Evolutionary conservation across 768 basidiomycete species (phyloP).

Genomic region (Leccinum truebloodii): DNA sequence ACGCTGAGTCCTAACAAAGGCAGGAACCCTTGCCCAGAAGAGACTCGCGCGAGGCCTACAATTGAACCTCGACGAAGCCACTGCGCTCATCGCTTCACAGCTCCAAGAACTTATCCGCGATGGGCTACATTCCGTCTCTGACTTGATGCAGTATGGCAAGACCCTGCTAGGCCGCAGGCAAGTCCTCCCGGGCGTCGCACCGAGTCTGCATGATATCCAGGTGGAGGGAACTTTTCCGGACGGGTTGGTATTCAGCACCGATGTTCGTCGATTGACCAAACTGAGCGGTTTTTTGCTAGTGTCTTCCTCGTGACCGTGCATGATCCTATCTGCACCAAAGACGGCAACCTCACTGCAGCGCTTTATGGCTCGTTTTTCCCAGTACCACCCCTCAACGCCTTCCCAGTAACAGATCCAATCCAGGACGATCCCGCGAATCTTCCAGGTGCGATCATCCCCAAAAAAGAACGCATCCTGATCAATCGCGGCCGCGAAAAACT

Average conservation of each 20-base stretch:
- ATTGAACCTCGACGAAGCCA: constrained; percentile 86
- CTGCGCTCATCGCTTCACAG: constrained; percentile 87
- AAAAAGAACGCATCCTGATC: constrained; percentile 65
- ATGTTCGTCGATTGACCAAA: not conserved
- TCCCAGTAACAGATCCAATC: constrained; percentile 54
- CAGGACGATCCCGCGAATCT: constrained; percentile 54
- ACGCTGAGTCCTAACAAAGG: constrained; percentile 40
- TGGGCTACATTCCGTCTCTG: constrained; percentile 80
- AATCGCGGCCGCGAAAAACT: constrained; percentile 75
- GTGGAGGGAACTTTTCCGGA: constrained; percentile 92
- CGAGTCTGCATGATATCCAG: constrained; percentile 82
- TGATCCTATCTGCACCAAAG: constrained; percentile 86
- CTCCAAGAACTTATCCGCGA: constrained; percentile 94
- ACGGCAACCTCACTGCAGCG: constrained; percentile 77
- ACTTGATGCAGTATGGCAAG: constrained; percentile 95
- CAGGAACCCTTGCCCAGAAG: constrained; percentile 89
- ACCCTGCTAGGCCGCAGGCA: constrained; percentile 83
- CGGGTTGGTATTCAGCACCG: constrained; percentile 51
- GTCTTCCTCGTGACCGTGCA: constrained; percentile 98
- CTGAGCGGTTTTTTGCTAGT: constrained; percentile 5
- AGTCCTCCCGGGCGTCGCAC: constrained; percentile 80
- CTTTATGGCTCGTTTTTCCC: constrained; percentile 96
- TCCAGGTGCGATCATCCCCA: constrained; percentile 77
- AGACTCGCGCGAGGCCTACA: constrained; percentile 90
- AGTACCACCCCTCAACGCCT: constrained; percentile 61